Evolutionary conservation across 1,284 basidiomycete species (phyloP).

Genomic region (Quambalaria eucalypti): DNA sequence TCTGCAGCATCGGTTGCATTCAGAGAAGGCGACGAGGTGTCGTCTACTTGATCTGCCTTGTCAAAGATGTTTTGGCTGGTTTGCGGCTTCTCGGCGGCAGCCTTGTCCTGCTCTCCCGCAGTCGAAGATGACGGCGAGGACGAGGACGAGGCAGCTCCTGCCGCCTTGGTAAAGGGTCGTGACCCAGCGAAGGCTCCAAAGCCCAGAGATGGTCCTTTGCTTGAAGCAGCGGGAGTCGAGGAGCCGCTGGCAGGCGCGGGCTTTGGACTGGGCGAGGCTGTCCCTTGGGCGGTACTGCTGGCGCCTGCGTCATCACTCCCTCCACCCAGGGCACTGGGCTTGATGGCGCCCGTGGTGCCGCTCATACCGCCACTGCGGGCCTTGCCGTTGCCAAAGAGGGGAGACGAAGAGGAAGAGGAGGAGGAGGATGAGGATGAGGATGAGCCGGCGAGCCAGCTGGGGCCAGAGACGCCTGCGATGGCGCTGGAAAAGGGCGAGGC

Average conservation of each 20-base stretch:
- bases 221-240: too few relatives aligned
- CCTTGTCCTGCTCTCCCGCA: background rate
- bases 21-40: background rate
- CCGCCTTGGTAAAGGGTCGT: constrained; percentile 13
- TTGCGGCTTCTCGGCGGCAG: background rate
- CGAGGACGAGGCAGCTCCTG: constrained; percentile 14
- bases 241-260: background rate
- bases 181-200: constrained; percentile 32
- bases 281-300: background rate
- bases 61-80: background rate
- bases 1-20: background rate
- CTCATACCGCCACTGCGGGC: background rate
- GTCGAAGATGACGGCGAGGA: background rate
- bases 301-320: too few relatives aligned
- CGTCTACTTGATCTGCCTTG: background rate
- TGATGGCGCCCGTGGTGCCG: constrained; percentile 1
- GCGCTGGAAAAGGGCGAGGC: constrained; percentile 8
- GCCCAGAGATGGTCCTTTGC: constrained; percentile 10
- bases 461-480: constrained; percentile 7
- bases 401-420: background rate
- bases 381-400: background rate
- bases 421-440: background rate
- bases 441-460: constrained; percentile 11
- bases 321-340: constrained; percentile 8
- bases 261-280: background rate